A percentile compares a stretch with the other conserved stretches of the same genome.
Evolutionary conservation across 805 yeast genomes (phyloP).

Genomic region (Yamadazyma tumulicola): DNA sequence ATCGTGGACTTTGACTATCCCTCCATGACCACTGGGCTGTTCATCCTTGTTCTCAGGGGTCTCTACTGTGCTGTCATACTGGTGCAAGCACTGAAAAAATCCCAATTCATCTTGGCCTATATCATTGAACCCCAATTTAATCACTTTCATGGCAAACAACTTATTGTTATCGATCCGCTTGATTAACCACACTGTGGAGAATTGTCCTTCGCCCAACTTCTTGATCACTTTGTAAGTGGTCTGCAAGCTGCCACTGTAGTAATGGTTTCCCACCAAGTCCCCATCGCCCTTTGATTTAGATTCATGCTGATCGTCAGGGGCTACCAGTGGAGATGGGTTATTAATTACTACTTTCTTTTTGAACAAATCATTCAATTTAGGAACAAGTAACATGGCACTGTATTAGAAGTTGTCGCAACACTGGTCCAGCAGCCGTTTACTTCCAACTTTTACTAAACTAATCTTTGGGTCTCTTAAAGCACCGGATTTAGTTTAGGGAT

Average conservation of each 20-base stretch:
- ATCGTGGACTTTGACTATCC: constrained; percentile 5
- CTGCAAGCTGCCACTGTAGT: constrained; percentile 37
- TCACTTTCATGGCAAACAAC: constrained; percentile 59
- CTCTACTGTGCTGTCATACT: constrained; percentile 1
- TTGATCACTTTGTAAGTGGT: constrained; percentile 46
- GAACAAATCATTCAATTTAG: constrained; percentile 2
- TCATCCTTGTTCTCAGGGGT: not conserved
- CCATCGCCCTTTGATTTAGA: constrained; percentile 36
- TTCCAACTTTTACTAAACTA: too few species aligned
- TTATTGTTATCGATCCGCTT: constrained; percentile 30
- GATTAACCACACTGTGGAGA: constrained; percentile 64
- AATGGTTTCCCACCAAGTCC: constrained; percentile 60
- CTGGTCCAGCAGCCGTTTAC: too few species aligned
- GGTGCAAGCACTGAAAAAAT: constrained; percentile 38
- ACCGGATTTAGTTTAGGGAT: too few species aligned
- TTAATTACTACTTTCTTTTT: too few species aligned
- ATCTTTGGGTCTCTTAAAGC: too few species aligned
- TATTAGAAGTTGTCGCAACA: too few species aligned
- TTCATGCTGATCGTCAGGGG: too few species aligned
- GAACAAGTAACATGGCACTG: not conserved
- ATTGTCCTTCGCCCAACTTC: constrained; percentile 71
- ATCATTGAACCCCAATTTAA: constrained; percentile 53
- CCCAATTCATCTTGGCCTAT: constrained; percentile 65
- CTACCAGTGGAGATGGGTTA: too few species aligned
- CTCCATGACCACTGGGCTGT: not conserved